phyloP scores from a whole-genome alignment of 2,329 filamentous ascomycete genomes.

The Rhynchosporium agropyri region DNA sequence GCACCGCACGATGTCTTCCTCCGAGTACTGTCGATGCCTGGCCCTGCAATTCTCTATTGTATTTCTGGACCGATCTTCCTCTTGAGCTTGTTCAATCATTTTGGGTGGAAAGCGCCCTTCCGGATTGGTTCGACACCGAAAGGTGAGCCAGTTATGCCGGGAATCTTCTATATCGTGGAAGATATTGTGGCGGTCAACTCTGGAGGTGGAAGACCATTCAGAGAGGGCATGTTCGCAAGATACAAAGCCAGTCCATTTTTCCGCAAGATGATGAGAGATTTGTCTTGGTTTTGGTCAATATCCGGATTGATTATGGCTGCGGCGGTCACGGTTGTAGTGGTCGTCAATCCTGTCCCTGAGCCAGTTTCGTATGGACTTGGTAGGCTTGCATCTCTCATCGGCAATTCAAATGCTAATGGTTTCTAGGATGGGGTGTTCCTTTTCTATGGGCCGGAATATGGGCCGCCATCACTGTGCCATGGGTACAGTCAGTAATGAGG shows the following conservation, averaged over 20 bases:
- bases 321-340: slow-evolving; percentile 41
- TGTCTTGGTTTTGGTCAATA: slow-evolving; percentile 49
- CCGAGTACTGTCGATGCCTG: slow-evolving; percentile 54
- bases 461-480: slow-evolving; percentile 30
- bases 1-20: slow-evolving; percentile 54
- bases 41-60: slow-evolving; percentile 54
- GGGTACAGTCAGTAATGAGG: slow-evolving; percentile 28
- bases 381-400: slow-evolving; percentile 16
- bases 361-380: slow-evolving; percentile 31
- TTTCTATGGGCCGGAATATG: slow-evolving; percentile 33
- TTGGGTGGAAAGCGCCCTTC: slow-evolving; percentile 53
- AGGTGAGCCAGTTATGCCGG: slow-evolving; percentile 60
- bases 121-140: slow-evolving; percentile 66
- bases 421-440: slow-evolving; percentile 31
- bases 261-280: slow-evolving; percentile 46
- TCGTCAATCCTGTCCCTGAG: slow-evolving; percentile 26
- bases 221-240: slow-evolving; percentile 48
- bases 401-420: slow-evolving; percentile 9
- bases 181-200: slow-evolving; percentile 70
- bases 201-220: slow-evolving; percentile 54
- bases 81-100: slow-evolving; percentile 41
- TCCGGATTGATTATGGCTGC: slow-evolving; percentile 45
- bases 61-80: slow-evolving; percentile 49
- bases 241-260: slow-evolving; percentile 49
- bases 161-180: slow-evolving; percentile 66